These are phyloP conservation scores for Leptographium procerum DNA, from an alignment of 2,329 filamentous ascomycete genomes.

Conservation along the genomic window DNA sequence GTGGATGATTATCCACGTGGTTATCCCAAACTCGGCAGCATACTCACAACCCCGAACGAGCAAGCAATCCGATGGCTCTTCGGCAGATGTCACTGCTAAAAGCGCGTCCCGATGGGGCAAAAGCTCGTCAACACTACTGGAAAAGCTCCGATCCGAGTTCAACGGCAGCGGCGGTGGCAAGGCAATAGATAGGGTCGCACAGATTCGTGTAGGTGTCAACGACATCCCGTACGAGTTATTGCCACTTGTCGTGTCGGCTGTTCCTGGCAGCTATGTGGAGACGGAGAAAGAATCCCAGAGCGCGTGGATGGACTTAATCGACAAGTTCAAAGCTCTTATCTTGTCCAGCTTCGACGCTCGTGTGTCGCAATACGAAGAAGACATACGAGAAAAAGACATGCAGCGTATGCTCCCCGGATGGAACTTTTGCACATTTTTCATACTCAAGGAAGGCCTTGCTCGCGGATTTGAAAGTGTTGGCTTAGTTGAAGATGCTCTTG, in stretches of 20 bases:
- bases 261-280: constrained; percentile 55
- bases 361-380: constrained; percentile 90
- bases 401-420: constrained; percentile 82
- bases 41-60: constrained; percentile 63
- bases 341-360: constrained; percentile 81
- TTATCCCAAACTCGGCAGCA: constrained; percentile 74
- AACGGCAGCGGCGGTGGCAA: constrained; percentile 66
- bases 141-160: constrained; percentile 85
- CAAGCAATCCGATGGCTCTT: constrained; percentile 34
- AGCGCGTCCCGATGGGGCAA: constrained; percentile 27
- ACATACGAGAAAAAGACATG: constrained; percentile 86
- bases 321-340: constrained; percentile 79
- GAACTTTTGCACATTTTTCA: constrained; percentile 99
- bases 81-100: constrained; percentile 37
- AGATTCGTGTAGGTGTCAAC: constrained; percentile 68
- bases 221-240: constrained; percentile 55
- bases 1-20: constrained; percentile 88
- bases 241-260: constrained; percentile 50
- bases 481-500: constrained; percentile 85
- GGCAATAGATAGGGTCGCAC: constrained; percentile 66
- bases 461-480: constrained; percentile 94
- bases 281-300: constrained; percentile 66
- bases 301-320: constrained; percentile 73
- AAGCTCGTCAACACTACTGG: constrained; percentile 56
- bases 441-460: constrained; percentile 89